These are phyloP conservation scores for Leavenworthia alabamica DNA, from an alignment of 345 rosid genomes.

Conservation along the genomic window DNA sequence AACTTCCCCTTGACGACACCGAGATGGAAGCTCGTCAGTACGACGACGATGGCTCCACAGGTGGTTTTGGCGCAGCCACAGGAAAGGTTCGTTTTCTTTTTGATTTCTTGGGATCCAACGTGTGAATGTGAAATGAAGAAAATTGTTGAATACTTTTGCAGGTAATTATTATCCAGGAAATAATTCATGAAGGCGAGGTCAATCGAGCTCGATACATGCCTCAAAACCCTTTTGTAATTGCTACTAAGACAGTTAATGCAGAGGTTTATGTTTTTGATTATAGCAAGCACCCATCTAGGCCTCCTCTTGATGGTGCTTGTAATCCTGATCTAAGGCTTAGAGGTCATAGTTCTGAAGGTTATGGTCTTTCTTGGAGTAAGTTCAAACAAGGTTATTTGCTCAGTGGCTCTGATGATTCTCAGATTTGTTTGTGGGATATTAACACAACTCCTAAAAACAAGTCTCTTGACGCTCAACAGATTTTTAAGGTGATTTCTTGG, in stretches of 20 bases:
- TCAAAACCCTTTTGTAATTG: conserved; percentile 80
- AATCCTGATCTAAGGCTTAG: conserved; percentile 83
- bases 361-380: conserved; percentile 96
- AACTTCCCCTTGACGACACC: conserved; percentile 87
- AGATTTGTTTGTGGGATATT: conserved; percentile 96
- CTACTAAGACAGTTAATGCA: conserved; percentile 92
- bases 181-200: conserved; percentile 97
- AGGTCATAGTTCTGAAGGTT: conserved; percentile 94
- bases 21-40: conserved; percentile 92
- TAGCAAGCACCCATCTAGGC: conserved; percentile 89
- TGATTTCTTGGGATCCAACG: neutral
- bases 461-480: conserved; percentile 75
- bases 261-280: conserved; percentile 95
- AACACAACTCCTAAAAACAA: conserved; percentile 72
- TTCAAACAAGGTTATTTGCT: conserved; percentile 87
- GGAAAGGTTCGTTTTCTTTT: conserved; percentile 59
- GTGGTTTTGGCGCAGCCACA: conserved; percentile 77
- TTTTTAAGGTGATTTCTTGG: conserved; percentile 55
- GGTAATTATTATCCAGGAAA: conserved; percentile 96
- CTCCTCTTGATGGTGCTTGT: conserved; percentile 84
- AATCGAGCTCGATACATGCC: conserved; percentile 98
- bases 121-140: neutral
- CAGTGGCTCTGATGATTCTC: conserved; percentile 98
- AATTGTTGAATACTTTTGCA: conserved; percentile 19
- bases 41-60: conserved; percentile 80